Conservation (phyloP, 768 basidiomycete genomes). For the Trichaptum fuscoviolaceum region DNA sequence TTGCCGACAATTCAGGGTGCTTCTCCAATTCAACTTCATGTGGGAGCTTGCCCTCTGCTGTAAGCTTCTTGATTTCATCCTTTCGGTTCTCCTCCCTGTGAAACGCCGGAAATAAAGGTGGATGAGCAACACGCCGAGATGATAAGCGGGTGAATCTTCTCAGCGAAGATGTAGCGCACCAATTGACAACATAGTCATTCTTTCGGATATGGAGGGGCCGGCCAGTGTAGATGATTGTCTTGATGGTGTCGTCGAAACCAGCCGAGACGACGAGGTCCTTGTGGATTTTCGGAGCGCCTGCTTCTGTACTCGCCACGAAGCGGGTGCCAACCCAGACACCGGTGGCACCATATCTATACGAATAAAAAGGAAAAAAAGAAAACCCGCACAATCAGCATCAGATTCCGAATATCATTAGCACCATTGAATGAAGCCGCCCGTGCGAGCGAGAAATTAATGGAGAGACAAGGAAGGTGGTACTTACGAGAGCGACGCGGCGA, state of each 20-base stretch:
- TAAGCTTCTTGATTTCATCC: conserved; percentile 52
- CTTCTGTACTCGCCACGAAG: conserved; percentile 78
- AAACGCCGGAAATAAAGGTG: conserved; percentile 17
- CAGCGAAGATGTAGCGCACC: conserved; percentile 35
- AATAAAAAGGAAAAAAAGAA: not conserved
- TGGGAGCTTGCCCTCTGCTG: conserved; percentile 64
- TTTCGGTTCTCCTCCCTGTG: conserved; percentile 57
- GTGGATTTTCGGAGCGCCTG: conserved; percentile 70
- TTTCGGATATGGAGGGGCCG: conserved; percentile 78
- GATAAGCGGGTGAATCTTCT: not conserved
- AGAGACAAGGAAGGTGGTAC: conserved; percentile 10
- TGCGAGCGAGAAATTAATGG: not conserved
- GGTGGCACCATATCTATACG: conserved; percentile 65
- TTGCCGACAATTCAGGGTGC: conserved; percentile 55
- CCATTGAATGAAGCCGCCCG: not conserved
- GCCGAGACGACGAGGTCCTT: conserved; percentile 64
- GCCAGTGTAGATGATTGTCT: conserved; percentile 72
- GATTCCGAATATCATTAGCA: not conserved
- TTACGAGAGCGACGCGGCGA: conserved; percentile 69
- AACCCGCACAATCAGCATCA: not conserved
- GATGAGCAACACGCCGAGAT: conserved; percentile 17
- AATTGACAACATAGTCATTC: conserved; percentile 73
- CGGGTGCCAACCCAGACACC: conserved; percentile 89
- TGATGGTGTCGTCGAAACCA: conserved; percentile 68
- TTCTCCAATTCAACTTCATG: conserved; percentile 66